Conservation (phyloP, 495 filamentous ascomycete genomes). For the Pyrenula aspistea region DNA sequence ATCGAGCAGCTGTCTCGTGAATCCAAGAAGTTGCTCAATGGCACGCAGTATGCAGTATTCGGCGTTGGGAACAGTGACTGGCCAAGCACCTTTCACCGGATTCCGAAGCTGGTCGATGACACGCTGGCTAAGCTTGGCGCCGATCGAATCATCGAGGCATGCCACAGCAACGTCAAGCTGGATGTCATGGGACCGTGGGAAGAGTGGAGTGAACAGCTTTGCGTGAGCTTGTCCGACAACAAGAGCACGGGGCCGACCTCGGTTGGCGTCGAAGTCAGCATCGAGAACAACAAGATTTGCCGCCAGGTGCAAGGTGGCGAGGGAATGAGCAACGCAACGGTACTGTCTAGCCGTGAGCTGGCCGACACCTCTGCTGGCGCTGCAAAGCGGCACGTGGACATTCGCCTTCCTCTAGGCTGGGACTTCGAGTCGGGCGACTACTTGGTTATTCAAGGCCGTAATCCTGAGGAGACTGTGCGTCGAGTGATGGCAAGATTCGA, state of each 20-base stretch:
- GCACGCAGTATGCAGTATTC: conserved; percentile 23
- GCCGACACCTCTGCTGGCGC: conserved; percentile 26
- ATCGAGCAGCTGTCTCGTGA: conserved; percentile 30
- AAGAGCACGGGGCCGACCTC: background rate
- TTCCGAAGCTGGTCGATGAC: conserved; percentile 41
- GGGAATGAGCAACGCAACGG: background rate
- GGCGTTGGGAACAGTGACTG: conserved; percentile 30
- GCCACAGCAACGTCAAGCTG: conserved; percentile 31
- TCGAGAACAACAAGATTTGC: background rate
- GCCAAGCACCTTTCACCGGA: conserved; percentile 46
- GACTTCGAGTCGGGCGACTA: conserved; percentile 68
- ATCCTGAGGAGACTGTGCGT: conserved; percentile 44
- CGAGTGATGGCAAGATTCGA: conserved; percentile 41
- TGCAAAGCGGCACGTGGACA: conserved; percentile 52
- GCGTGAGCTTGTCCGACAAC: background rate
- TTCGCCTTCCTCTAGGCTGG: conserved; percentile 52
- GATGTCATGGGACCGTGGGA: conserved; percentile 9
- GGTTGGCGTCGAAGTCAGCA: background rate
- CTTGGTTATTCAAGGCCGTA: conserved; percentile 59
- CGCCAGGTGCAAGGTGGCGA: background rate
- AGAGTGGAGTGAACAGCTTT: conserved; percentile 20
- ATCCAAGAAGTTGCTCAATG: conserved; percentile 29
- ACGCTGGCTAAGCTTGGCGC: conserved; percentile 30
- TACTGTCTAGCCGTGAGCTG: background rate
- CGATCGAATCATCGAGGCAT: conserved; percentile 28